Conservation (phyloP, 805 yeast species). For the Sungouiella thailandica region DNA sequence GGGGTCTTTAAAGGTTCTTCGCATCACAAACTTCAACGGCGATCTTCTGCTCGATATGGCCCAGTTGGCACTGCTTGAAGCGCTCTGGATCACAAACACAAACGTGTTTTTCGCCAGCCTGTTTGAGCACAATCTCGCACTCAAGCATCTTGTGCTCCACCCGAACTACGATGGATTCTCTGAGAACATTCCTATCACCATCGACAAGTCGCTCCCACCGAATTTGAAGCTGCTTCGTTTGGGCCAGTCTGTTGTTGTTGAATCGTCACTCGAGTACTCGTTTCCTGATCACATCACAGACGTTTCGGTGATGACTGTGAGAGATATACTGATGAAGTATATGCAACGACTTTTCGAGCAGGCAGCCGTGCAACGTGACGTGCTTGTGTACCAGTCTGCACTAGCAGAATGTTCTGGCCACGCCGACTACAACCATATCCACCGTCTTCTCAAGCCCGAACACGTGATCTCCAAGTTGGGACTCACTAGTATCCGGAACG, state of each 20-base stretch:
- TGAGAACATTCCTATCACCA: constrained; percentile 6
- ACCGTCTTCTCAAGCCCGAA: not conserved
- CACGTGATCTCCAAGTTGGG: not conserved
- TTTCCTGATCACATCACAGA: not conserved
- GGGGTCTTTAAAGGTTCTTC: not conserved
- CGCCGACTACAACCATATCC: constrained; percentile 1
- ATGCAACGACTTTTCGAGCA: not conserved
- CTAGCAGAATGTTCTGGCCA: constrained; percentile 1
- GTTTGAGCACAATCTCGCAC: constrained; percentile 1
- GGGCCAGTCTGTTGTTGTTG: constrained; percentile 8
- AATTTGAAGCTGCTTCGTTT: constrained; percentile 7
- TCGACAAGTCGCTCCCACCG: constrained; percentile 10
- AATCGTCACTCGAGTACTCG: not conserved
- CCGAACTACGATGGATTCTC: constrained; percentile 15
- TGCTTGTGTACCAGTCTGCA: constrained; percentile 1
- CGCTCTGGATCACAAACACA: constrained; percentile 16
- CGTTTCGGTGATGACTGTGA: not conserved
- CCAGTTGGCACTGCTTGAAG: constrained; percentile 7
- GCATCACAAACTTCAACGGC: constrained; percentile 11
- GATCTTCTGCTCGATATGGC: constrained; percentile 10
- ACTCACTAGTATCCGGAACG: constrained; percentile 1
- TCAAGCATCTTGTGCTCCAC: constrained; percentile 7
- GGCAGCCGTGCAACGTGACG: not conserved
- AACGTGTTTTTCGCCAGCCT: constrained; percentile 7
- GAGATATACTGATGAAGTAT: not conserved